These are phyloP conservation scores for Gymnopilus dilepis DNA, from an alignment of 768 basidiomycete genomes.

Conservation along the genomic window DNA sequence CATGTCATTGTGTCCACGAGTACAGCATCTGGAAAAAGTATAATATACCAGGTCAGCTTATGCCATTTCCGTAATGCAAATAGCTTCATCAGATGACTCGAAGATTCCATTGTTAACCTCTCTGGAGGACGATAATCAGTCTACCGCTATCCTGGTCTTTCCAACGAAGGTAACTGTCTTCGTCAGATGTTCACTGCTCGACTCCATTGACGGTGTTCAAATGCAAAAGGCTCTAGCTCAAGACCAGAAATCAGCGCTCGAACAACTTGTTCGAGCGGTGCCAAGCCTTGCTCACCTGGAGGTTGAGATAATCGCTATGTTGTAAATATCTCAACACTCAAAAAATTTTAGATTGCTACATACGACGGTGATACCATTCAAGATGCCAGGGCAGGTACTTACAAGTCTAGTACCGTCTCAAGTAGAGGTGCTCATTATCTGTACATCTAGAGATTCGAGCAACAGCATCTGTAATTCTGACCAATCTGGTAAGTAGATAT, in stretches of 20 bases:
- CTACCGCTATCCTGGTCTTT: slow-evolving; percentile 85
- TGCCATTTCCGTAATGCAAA: background rate
- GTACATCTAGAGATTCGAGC: slow-evolving; percentile 59
- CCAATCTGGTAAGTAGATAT: slow-evolving; percentile 72
- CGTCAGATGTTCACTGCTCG: background rate
- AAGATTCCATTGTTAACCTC: slow-evolving; percentile 75
- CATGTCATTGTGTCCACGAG: slow-evolving; percentile 90
- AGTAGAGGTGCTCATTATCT: background rate
- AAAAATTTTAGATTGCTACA: slow-evolving; percentile 58
- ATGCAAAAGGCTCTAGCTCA: slow-evolving; percentile 80
- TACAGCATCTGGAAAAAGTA: slow-evolving; percentile 89
- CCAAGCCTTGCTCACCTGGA: slow-evolving; percentile 65
- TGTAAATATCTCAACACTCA: background rate
- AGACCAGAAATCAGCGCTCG: slow-evolving; percentile 77
- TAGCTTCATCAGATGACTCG: background rate
- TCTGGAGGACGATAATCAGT: slow-evolving; percentile 60
- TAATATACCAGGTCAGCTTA: slow-evolving; percentile 75
- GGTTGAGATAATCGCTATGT: slow-evolving; percentile 35
- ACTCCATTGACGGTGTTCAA: background rate
- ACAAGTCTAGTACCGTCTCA: background rate
- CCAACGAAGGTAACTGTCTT: slow-evolving; percentile 73
- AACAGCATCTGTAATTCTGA: slow-evolving; percentile 80
- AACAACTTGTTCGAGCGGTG: slow-evolving; percentile 65
- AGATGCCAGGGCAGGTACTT: slow-evolving; percentile 63
- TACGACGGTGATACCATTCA: slow-evolving; percentile 90